Base-by-base conservation (phyloP, 768 basidiomycete genomes). In the Suillus decipiens region DNA sequence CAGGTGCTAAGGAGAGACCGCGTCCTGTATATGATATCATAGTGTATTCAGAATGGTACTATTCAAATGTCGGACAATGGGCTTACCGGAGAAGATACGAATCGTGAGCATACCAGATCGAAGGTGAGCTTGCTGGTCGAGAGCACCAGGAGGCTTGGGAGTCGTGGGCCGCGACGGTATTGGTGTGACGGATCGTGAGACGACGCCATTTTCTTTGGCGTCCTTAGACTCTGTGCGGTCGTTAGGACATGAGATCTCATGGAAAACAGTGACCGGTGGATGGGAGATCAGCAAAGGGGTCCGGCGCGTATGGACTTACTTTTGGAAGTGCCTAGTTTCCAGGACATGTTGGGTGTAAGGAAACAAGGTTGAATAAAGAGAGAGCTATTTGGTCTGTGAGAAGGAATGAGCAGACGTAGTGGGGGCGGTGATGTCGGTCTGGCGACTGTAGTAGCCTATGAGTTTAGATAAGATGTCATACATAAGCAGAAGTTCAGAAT, bases 91-190 rank as follows among this genome's bases (percentile, higher is more conserved):
- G 79, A 96, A 96, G 73, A 99, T 95, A 64, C 94, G 88, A 75
- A 99, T 95, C 66, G 93, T 96, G 69, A 99, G 88, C 84, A 96
- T 89, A 57, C 96, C 96, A 51, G 86, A 90, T 76, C 93, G 85
- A 68, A 92, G 90, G 74, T 89, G 86, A 10, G 72, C 71, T 12
- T 73, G 76, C 8, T 69, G 74, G 68, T 87, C 86, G 59, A 80
- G 67, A 37, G 80, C 80, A 72, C 79, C 73, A 62, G 78, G 78
- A 3, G 86, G 81, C 71, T 84, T 89, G 24, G 92, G 92, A 0
- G 92, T 93, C 5, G 85, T 84, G n/a, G 92, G 89, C 31, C 92
- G 83, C 14, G 92, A 93, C 28, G 89, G 89, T 66, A 93, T 86
- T 60, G 92, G 92, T 33, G 92, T 93, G 59, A 85, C 86, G 60